phyloP scores from a whole-genome alignment of 2,329 filamentous ascomycete species.

The Alternaria rosae region DNA sequence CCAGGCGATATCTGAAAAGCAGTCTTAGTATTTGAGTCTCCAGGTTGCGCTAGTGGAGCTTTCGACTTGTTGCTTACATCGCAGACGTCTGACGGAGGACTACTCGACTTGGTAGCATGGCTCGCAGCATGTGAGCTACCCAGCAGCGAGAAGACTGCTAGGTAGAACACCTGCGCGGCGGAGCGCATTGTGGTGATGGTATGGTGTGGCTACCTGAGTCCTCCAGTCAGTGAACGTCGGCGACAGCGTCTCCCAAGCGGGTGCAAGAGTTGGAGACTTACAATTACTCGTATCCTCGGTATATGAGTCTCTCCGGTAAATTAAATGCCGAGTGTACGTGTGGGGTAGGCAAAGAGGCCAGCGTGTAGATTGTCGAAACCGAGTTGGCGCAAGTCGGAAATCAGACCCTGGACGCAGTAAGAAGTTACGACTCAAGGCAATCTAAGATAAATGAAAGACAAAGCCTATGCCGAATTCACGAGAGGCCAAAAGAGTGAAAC shows the following conservation, averaged over 20 bases:
- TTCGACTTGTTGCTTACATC: slow-evolving; percentile 58
- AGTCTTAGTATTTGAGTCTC: slow-evolving; percentile 46
- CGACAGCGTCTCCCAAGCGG: slow-evolving; percentile 27
- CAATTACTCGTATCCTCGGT: slow-evolving; percentile 18
- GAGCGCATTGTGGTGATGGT: slow-evolving; percentile 56
- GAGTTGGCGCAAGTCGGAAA: slow-evolving; percentile 23
- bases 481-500: slow-evolving; percentile 18
- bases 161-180: slow-evolving; percentile 65
- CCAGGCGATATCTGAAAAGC: slow-evolving; percentile 79
- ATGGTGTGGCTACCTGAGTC: slow-evolving; percentile 24
- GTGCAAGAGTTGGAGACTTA: slow-evolving; percentile 26
- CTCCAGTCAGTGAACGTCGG: slow-evolving; percentile 47
- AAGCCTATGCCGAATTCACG: slow-evolving; percentile 18
- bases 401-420: slow-evolving; percentile 31
- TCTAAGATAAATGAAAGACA: slow-evolving; percentile 35
- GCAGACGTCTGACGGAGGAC: slow-evolving; percentile 59
- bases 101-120: slow-evolving; percentile 46
- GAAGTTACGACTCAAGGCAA: slow-evolving; percentile 23
- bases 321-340: slow-evolving; percentile 30
- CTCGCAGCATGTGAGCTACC: slow-evolving; percentile 55
- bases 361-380: slow-evolving; percentile 41
- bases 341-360: slow-evolving; percentile 48
- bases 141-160: slow-evolving; percentile 68
- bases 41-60: slow-evolving; percentile 23
- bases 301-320: slow-evolving; percentile 31